Conservation (phyloP, 2,329 filamentous ascomycete species). For the Pseudogymnoascus sp. region DNA sequence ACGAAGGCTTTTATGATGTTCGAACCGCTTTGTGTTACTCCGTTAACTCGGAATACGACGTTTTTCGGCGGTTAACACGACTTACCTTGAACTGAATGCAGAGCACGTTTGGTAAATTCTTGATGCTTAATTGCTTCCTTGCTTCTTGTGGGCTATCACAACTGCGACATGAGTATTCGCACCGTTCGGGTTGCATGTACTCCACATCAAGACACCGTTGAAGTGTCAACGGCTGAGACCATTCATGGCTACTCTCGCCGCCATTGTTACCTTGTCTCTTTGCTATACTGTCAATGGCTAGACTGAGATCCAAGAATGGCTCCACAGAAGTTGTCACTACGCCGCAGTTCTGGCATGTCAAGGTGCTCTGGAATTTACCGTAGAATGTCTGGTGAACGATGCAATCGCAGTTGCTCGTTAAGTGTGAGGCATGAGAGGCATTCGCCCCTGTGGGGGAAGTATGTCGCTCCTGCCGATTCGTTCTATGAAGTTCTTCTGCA, state of each 20-base stretch:
- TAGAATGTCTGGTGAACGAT: slow-evolving; percentile 94
- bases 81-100: slow-evolving; percentile 86
- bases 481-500: slow-evolving; percentile 80
- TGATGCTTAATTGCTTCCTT: slow-evolving; percentile 76
- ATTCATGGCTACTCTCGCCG: slow-evolving; percentile 39
- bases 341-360: slow-evolving; percentile 81
- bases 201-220: slow-evolving; percentile 74
- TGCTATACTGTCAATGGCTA: slow-evolving; percentile 71
- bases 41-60: neutral
- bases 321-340: slow-evolving; percentile 78
- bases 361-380: slow-evolving; percentile 82
- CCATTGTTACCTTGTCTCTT: slow-evolving; percentile 23
- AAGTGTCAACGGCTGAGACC: slow-evolving; percentile 45
- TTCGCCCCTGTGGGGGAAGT: slow-evolving; percentile 38
- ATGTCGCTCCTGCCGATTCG: slow-evolving; percentile 61
- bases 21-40: slow-evolving; percentile 49
- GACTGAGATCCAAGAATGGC: slow-evolving; percentile 82
- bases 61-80: slow-evolving; percentile 2
- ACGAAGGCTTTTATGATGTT: slow-evolving; percentile 63
- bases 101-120: slow-evolving; percentile 77
- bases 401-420: slow-evolving; percentile 58
- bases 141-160: slow-evolving; percentile 74
- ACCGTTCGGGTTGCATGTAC: slow-evolving; percentile 81
- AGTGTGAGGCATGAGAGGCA: slow-evolving; percentile 10
- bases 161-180: slow-evolving; percentile 78